phyloP scores from a whole-genome alignment of 148 eudicot genomes.

The Vaccinium vitisidaea region DNA sequence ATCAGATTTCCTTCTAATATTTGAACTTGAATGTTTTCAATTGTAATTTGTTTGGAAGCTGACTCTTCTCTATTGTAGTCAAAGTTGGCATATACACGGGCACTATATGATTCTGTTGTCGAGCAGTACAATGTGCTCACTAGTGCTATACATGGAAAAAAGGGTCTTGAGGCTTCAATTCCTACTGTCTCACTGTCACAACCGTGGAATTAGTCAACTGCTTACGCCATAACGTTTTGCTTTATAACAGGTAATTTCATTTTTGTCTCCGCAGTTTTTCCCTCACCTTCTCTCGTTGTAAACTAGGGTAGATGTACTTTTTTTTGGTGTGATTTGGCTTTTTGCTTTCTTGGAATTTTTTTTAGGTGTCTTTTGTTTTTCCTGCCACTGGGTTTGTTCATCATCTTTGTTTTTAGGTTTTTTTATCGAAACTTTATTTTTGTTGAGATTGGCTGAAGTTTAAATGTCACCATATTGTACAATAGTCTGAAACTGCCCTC shows the following conservation, averaged over 20 bases:
- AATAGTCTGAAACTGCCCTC: background rate
- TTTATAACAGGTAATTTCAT: constrained; percentile 25
- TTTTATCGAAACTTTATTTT: background rate
- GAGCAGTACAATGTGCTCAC: constrained; percentile 72
- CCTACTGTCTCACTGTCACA: constrained; percentile 62
- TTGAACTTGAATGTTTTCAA: background rate
- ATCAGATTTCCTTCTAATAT: background rate
- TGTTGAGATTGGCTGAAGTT: background rate
- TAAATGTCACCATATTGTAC: background rate
- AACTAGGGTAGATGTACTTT: background rate
- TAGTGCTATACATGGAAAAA: constrained; percentile 62
- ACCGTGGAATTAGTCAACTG: constrained; percentile 54
- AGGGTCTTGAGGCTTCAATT: constrained; percentile 68
- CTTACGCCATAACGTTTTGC: constrained; percentile 4
- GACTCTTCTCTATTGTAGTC: constrained; percentile 48
- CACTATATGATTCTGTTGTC: constrained; percentile 52
- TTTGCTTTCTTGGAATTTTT: background rate
- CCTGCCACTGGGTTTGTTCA: background rate
- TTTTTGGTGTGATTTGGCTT: background rate
- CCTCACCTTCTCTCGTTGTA: background rate
- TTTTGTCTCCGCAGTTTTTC: background rate
- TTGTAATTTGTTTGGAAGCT: background rate
- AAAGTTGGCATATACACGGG: constrained; percentile 50
- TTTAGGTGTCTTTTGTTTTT: background rate
- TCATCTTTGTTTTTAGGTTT: background rate